Conservation (phyloP, 768 basidiomycete species). For the Tylopilus plumbeoviolaceoides region DNA sequence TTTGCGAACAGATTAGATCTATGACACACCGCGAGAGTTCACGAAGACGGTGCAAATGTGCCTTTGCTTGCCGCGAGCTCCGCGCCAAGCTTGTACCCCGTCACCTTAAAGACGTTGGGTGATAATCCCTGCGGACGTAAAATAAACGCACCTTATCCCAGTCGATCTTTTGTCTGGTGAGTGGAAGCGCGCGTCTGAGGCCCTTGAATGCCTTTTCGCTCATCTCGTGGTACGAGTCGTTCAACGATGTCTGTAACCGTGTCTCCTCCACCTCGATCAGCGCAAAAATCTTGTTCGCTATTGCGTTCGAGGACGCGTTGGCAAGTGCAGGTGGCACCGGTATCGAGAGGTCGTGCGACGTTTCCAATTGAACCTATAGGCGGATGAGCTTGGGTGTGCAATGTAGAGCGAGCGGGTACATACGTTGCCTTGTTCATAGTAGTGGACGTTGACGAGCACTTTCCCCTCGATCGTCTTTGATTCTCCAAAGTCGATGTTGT, state of each 20-base stretch:
- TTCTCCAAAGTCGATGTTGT: slow-evolving; percentile 60
- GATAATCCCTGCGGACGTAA: neutral
- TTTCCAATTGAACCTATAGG: slow-evolving; percentile 81
- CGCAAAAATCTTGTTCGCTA: slow-evolving; percentile 72
- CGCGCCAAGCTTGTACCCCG: slow-evolving; percentile 70
- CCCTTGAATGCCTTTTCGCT: slow-evolving; percentile 92
- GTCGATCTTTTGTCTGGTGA: slow-evolving; percentile 91
- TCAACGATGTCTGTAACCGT: slow-evolving; percentile 74
- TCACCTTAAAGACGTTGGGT: slow-evolving; percentile 33
- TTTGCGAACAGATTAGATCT: neutral
- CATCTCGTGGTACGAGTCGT: slow-evolving; percentile 83
- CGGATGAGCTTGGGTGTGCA: neutral
- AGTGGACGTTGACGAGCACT: slow-evolving; percentile 85
- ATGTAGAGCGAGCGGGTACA: slow-evolving; percentile 17
- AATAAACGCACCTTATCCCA: slow-evolving; percentile 77
- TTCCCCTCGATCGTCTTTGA: slow-evolving; percentile 62
- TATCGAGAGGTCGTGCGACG: slow-evolving; percentile 65
- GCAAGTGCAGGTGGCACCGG: slow-evolving; percentile 56
- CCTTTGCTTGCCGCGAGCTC: slow-evolving; percentile 69
- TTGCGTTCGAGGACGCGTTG: slow-evolving; percentile 44
- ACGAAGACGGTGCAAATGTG: slow-evolving; percentile 36
- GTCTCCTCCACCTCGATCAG: slow-evolving; percentile 78
- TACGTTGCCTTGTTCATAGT: slow-evolving; percentile 97
- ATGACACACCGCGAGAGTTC: neutral
- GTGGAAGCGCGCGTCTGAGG: slow-evolving; percentile 82